Base-by-base conservation (phyloP, 176 grass and related monocot genomes). In the Triticum urartu region DNA sequence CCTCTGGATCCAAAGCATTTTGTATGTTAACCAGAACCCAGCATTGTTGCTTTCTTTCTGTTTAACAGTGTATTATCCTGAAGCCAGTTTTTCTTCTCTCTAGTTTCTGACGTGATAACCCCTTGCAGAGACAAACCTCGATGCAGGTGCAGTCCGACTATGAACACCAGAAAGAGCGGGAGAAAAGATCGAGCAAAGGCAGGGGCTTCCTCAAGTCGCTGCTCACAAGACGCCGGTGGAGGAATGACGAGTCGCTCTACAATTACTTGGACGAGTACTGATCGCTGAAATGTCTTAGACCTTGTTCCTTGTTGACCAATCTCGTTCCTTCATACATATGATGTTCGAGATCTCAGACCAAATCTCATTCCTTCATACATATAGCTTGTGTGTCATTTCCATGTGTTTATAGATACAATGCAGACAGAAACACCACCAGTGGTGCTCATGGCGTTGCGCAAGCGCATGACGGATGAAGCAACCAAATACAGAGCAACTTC, bases 221-320 rank as follows among this genome's bases (percentile, higher is more conserved):
- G 90, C 96, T 98, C 26, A 85, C 88, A 12, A 89, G 93, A 84
- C 90, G 86, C 18, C 84, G 91, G 38, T 98, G 91, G 70, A 92
- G 92, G 84, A 94, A 89, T 7, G 91, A 98, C 2, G 93, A 95
- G 64, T 95, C 93, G 6, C 76, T 98, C 88, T 98, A 98, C 84
- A 94, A 79, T 86, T 98, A 98, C 86, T 86, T 98, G 85, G 91
- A 98, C 60, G 96, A 98, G 58, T 98, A 98, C 75, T 98, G 83
- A 91, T 80, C 3, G 18, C 54, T 72, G 20, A 15, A 52, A 81
- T 72, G 71, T 78, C 14, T 32, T 14, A 28, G 11, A 22, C 7
- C 28, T 32, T 18, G 9, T 73, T 62, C 66, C 59, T 15, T 74
- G 80, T 78, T 72, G 10, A 30, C 9, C 25, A 15, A 63, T 79